Base-by-base conservation (phyloP, 805 yeast species). In the Candida anglica region DNA sequence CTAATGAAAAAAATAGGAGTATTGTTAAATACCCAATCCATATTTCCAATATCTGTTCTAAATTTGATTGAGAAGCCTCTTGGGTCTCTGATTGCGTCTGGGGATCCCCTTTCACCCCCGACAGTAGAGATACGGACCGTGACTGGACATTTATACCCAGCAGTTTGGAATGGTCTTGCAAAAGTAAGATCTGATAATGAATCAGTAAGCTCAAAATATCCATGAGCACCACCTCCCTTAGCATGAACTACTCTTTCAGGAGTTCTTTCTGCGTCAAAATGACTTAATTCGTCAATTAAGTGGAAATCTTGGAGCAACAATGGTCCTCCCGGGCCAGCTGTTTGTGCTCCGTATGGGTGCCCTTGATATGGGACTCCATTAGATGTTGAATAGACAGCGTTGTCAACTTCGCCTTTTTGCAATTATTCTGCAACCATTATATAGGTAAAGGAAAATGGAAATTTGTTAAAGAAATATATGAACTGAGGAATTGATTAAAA, bases 21-120 rank as follows among this genome's bases (percentile, higher is more conserved):
- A 62, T 80, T 80, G 63, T 78, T 80, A 66, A 75, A 77, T 15
- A 79, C 86, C 81, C 82, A 79, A 62, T 79, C 86, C 48, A 76
- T 58, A 56, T 71, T 75, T 34, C 86, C 86, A 51, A 77, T 79
- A 41, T 77, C 81, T 14, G 86, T 79, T 63, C 75, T 75, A 42
- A 79, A 63, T 58, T 80, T 80, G 28, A 75, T 73, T 11, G 83
- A 62, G 53, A 78, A 80, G 3, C 86, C 86, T 51, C 86, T 71
- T 28, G 86, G 86, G 49, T 79, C 86, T 52, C 86, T 73, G 13
- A 73, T 77, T 15, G 81, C 62, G 47, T 79, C 86, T 7, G 85
- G 73, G 25, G 81, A 66, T 32, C 84, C 86, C 47, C 60, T 60
- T 56, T 80, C 86, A 32, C 85, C 85, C 40, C 83, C 85, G 22